Evolutionary conservation across 1,284 basidiomycete species (phyloP).

Genomic region (Exsudoporus floridanus): DNA sequence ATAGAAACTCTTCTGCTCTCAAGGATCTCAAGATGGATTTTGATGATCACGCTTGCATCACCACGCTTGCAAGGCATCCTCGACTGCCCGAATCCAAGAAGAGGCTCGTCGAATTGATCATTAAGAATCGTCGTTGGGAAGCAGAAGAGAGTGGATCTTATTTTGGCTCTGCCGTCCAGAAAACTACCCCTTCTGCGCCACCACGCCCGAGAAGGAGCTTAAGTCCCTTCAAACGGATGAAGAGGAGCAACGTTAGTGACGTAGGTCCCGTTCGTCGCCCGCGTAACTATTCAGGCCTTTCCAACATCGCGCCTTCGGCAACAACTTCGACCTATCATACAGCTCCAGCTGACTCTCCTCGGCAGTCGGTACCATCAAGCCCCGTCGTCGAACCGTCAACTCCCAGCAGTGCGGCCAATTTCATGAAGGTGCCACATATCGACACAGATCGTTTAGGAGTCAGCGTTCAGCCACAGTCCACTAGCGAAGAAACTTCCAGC

Average conservation of each 20-base stretch:
- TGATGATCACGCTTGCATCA: slow-evolving; percentile 30
- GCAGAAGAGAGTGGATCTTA: slow-evolving; percentile 9
- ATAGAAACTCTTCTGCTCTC: slow-evolving; percentile 10
- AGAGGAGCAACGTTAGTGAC: neutral
- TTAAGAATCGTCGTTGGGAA: slow-evolving; percentile 12
- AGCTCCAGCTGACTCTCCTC: slow-evolving; percentile 10
- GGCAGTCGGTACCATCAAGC: slow-evolving; percentile 7
- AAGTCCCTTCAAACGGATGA: neutral
- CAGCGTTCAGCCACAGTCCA: neutral
- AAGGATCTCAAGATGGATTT: slow-evolving; percentile 19
- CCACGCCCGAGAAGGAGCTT: neutral
- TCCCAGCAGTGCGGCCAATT: neutral
- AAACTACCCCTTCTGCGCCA: neutral
- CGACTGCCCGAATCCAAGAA: slow-evolving; percentile 13
- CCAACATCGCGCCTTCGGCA: neutral
- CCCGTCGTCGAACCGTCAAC: slow-evolving; percentile 15
- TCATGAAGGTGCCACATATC: neutral
- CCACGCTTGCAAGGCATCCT: slow-evolving; percentile 11
- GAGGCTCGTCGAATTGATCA: slow-evolving; percentile 17
- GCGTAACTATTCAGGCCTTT: neutral
- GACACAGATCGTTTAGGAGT: neutral
- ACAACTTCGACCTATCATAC: slow-evolving; percentile 12
- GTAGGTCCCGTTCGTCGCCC: neutral
- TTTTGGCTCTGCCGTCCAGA: slow-evolving; percentile 15
- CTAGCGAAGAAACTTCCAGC: slow-evolving; percentile 15